Base-by-base conservation (phyloP, 345 rosid genomes). In the Lagerstroemia speciosa region DNA sequence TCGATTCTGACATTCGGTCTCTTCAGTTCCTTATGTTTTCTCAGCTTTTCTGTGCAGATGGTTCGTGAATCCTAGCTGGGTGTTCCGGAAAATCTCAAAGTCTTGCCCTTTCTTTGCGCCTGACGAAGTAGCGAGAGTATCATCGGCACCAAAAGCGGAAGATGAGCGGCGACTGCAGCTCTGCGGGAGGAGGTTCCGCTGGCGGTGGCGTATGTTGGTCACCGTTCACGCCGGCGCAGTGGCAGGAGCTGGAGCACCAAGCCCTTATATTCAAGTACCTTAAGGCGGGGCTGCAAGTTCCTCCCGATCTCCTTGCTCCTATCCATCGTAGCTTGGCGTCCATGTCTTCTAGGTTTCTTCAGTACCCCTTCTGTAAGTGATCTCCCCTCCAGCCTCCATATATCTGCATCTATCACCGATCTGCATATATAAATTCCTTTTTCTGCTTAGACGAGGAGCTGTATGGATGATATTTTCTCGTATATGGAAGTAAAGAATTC, bases 191-290 rank as follows among this genome's bases (percentile, higher is more conserved):
- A 45, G 67, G 7, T 45, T 40, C 4, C 10, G 71, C 33, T 0
- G 65, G 72, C 0, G 74, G 68, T 0, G 74, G 63, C 12, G 62
- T 61, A 29, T 58, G 67, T 0, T 70, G 78, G 74, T 60, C 74
- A 34, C 76, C 75, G 55, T 86, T 86, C 79, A 84, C 91, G 63
- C 75, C 67, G 65, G 66, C 75, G 1, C 97, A 91, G 71, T 89
- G 89, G 91, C 93, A 89, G 69, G 97, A 91, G 75, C 91, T 91
- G 55, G 96, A 91, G 82, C 88, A 89, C 75, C 97, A 91, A 81
- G 97, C 93, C 63, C 81, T 87, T 48, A 86, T 91, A 82, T 91
- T 84, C 73, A 89, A 90, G 80, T 89, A 87, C 81, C 75, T 91
- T 64, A 79, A 79, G 57, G 87, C 90, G 3, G 97, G 97, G 32